Percentiles rank a stretch among this genome's conserved stretches.
These are phyloP conservation scores for Eragrostis nindensis DNA, from an alignment of 176 grass and related monocot species.

Conservation along the genomic window DNA sequence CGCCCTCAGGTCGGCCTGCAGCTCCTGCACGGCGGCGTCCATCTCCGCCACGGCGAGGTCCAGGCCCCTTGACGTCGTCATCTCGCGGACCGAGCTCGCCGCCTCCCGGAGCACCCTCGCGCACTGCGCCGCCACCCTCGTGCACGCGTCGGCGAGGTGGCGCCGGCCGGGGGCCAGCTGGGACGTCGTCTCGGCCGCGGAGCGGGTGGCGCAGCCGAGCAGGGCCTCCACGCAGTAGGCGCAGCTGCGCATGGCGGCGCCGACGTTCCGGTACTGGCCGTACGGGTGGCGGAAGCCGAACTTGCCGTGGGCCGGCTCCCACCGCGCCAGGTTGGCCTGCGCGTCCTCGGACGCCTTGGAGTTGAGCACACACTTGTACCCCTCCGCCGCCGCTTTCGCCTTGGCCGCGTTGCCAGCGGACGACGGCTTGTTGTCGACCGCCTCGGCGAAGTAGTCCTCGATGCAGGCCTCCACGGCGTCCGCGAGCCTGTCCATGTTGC, in stretches of 20 bases:
- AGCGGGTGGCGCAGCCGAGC: conserved; percentile 44
- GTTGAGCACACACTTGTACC: conserved; percentile 88
- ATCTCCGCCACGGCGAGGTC: conserved; percentile 63
- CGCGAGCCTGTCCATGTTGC: conserved; percentile 88
- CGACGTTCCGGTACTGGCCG: conserved; percentile 73
- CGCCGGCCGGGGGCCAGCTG: conserved; percentile 42
- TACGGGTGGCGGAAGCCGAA: conserved; percentile 89
- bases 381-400: conserved; percentile 38
- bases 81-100: conserved; percentile 54
- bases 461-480: conserved; percentile 69
- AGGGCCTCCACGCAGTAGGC: conserved; percentile 92
- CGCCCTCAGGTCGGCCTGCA: conserved; percentile 60
- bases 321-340: conserved; percentile 87
- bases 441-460: conserved; percentile 54
- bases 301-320: conserved; percentile 77
- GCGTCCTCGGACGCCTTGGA: conserved; percentile 89
- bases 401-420: no score
- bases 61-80: conserved; percentile 47
- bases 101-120: conserved; percentile 65
- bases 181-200: conserved; percentile 40
- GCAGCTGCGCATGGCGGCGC: conserved; percentile 74
- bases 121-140: conserved; percentile 54
- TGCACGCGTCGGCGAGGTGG: conserved; percentile 57
- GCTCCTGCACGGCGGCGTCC: conserved; percentile 69
- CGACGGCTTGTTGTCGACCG: no score